Evolutionary conservation across 306 rosid genomes (phyloP).

Genomic region (Argentina anserina): DNA sequence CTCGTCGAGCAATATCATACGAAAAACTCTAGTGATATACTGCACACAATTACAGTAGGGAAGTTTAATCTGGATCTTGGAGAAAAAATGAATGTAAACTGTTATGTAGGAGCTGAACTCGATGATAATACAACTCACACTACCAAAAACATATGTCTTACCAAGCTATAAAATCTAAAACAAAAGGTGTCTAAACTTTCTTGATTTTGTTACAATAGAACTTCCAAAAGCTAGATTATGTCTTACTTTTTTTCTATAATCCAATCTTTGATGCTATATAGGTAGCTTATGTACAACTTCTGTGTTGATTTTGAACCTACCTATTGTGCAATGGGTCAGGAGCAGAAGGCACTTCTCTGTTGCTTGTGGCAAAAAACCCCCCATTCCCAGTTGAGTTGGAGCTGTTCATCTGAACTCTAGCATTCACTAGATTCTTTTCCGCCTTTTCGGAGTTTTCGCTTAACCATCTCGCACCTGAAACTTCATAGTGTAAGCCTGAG

Average conservation of each 20-base stretch:
- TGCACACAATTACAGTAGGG: background rate
- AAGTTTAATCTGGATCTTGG: background rate
- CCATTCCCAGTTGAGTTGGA: slow-evolving; percentile 17
- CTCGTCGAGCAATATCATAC: background rate
- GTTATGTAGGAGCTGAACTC: background rate
- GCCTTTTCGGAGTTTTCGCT: slow-evolving; percentile 18
- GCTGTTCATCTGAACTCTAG: slow-evolving; percentile 29
- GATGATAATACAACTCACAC: background rate
- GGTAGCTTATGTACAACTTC: slow-evolving; percentile 23
- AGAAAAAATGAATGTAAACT: background rate
- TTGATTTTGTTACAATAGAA: background rate
- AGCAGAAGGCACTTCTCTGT: slow-evolving; percentile 71
- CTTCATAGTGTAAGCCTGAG: slow-evolving; percentile 31
- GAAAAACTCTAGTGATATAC: background rate
- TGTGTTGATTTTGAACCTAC: slow-evolving; percentile 29
- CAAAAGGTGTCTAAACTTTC: background rate
- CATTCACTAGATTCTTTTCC: slow-evolving; percentile 24
- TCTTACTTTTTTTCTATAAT: background rate
- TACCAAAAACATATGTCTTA: background rate
- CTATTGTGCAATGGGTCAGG: slow-evolving; percentile 87
- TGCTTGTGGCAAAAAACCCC: slow-evolving; percentile 31
- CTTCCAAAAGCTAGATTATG: background rate
- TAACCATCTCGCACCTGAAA: slow-evolving; percentile 36
- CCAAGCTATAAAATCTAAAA: slow-evolving; percentile 1
- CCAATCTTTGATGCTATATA: slow-evolving; percentile 12